Evolutionary conservation across 345 rosid genomes (phyloP), one percentile per base, ranked within the genome.

Genomic region (Trapa incisa): DNA sequence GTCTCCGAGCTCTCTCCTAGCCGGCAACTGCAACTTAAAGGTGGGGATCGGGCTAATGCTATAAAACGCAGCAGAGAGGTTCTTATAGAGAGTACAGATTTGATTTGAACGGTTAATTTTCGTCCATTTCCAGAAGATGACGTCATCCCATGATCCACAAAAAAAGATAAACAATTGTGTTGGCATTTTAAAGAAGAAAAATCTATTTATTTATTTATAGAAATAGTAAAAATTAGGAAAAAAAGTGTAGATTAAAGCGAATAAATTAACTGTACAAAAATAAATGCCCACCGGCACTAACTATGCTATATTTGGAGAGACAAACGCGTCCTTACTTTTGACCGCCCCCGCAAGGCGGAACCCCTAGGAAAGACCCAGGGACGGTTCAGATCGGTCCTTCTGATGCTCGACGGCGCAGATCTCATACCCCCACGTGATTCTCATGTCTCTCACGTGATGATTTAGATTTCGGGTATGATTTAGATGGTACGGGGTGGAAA

Each of bases 21-120:
- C 29, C 29, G 29, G 29, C 29, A 22, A 22, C 29, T 22, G 29
- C 29, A 22, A 22, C 8, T 7, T 5, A n/a, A 47, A 62, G 67
- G 14, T 2, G 8, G 58, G 13, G 56, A 29, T 38, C 32, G 0
- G 47, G n/a, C 3, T 1, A 17, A 11, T 16, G 37, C 7, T 41
- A 41, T 8, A 0, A 14, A 22, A 70, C 17, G 47, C 17, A 3
- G 37, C 17, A 2, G 60, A 47, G 15, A 0, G 3, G 0, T 0
- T 6, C 76, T 75, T 82, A 76, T 69, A 71, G 68, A 8, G 36
- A 12, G 71, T 61, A 36, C 39, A 42, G 74, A 56, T 8, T 13
- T 5, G 61, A 75, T 71, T 78, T 65, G 65, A 50, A 9, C 85
- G 81, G 83, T 82, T 29, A 42, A 69, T 41, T 41, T 41, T 41